phyloP scores from a whole-genome alignment of 1,139 yeast genomes.

The Hyphopichia burtonii region DNA sequence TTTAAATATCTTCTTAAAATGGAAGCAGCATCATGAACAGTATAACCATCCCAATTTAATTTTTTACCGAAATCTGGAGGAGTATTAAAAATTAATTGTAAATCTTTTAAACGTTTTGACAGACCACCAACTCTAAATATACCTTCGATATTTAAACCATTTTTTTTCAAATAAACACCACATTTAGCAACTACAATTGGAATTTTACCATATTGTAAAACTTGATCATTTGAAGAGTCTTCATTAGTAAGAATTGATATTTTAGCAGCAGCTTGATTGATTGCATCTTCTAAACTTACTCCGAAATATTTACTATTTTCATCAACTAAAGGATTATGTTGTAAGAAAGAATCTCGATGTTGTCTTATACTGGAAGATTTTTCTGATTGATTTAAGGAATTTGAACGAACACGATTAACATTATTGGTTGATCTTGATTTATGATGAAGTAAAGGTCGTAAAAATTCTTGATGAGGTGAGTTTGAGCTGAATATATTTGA shows the following conservation, averaged over 20 bases:
- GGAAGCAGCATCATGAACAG: constrained; percentile 98
- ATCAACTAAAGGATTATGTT: constrained; percentile 42
- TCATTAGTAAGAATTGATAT: constrained; percentile 60
- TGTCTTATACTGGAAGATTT: constrained; percentile 41
- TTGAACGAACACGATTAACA: constrained; percentile 41
- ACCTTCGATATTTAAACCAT: constrained; percentile 80
- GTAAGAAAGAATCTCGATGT: constrained; percentile 57
- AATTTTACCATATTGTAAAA: constrained; percentile 70
- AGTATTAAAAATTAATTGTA: constrained; percentile 77
- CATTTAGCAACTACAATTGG: constrained; percentile 96
- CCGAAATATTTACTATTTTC: constrained; percentile 73
- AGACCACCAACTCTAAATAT: constrained; percentile 94
- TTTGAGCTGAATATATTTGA: constrained; percentile 8
- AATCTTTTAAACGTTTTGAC: constrained; percentile 79
- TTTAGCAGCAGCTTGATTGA: constrained; percentile 71
- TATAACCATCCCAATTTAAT: constrained; percentile 87
- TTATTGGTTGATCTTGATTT: constrained; percentile 52
- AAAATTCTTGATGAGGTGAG: constrained; percentile 28
- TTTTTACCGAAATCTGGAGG: constrained; percentile 91
- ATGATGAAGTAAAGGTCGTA: constrained; percentile 49
- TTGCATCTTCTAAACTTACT: constrained; percentile 70
- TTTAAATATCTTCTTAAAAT: constrained; percentile 81
- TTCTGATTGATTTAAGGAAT: constrained; percentile 35
- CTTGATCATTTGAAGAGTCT: constrained; percentile 44
- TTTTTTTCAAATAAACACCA: constrained; percentile 78